Evolutionary conservation across 306 rosid genomes (phyloP).

Genomic region (Cicer yamashitae): DNA sequence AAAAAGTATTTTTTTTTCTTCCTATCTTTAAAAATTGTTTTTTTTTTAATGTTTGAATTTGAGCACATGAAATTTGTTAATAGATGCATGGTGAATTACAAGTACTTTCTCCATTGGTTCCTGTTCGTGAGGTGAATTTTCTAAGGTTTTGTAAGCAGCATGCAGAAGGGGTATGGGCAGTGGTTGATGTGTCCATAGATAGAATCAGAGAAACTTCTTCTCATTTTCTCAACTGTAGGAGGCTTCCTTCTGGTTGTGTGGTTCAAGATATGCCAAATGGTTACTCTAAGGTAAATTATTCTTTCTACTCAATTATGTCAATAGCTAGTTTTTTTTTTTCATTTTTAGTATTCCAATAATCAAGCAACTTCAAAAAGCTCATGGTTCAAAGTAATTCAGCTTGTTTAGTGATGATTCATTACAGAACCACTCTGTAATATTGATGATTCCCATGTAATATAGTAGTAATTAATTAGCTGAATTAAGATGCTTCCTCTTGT

Average conservation of each 20-base stretch:
- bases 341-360: slow-evolving; percentile 41
- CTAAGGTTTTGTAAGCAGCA: slow-evolving; percentile 88
- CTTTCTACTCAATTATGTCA: background rate
- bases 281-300: slow-evolving; percentile 71
- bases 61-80: too few species aligned
- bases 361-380: slow-evolving; percentile 55
- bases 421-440: slow-evolving; percentile 60
- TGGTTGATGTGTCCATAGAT: slow-evolving; percentile 83
- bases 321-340: background rate
- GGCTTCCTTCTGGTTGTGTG: slow-evolving; percentile 92
- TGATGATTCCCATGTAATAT: slow-evolving; percentile 48
- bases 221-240: slow-evolving; percentile 65
- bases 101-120: slow-evolving; percentile 89
- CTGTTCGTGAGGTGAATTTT: slow-evolving; percentile 77
- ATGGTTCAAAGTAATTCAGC: slow-evolving; percentile 46
- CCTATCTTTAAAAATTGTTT: too few species aligned
- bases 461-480: slow-evolving; percentile 41
- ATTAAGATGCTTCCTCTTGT: slow-evolving; percentile 53
- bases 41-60: too few species aligned
- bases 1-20: too few species aligned
- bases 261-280: slow-evolving; percentile 96
- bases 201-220: slow-evolving; percentile 66
- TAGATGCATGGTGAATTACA: slow-evolving; percentile 90
- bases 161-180: slow-evolving; percentile 92
- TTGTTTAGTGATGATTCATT: slow-evolving; percentile 61